A percentile compares a stretch with the other conserved stretches of the same genome.
These are phyloP conservation scores for Carex parvula DNA, from an alignment of 176 grass and related monocot species.

Conservation along the genomic window DNA sequence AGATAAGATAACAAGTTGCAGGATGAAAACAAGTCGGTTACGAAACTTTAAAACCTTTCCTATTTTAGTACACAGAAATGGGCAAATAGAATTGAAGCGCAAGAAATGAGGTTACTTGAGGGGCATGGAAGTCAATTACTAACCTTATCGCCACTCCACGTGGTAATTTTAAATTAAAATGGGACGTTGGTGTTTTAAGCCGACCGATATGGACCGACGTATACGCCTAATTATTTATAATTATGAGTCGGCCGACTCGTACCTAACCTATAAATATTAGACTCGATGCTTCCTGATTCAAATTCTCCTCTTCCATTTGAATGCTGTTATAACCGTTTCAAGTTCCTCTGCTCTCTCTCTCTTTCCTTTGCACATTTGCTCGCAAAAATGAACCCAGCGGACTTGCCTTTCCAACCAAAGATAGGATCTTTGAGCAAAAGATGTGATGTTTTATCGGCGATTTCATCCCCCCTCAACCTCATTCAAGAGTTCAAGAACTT, in stretches of 20 bases:
- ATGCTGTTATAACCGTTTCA: slow-evolving; percentile 4
- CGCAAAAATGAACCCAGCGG: background rate
- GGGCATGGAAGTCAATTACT: slow-evolving; percentile 21
- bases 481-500: slow-evolving; percentile 34
- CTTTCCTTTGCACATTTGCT: background rate
- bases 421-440: background rate
- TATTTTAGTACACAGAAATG: slow-evolving; percentile 1
- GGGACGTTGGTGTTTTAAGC: background rate
- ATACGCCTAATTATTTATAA: background rate
- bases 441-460: background rate
- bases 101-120: slow-evolving; percentile 28
- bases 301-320: slow-evolving; percentile 28
- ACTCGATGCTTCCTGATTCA: background rate
- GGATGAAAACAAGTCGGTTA: background rate
- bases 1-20: background rate
- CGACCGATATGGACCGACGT: slow-evolving; percentile 22
- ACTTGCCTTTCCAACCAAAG: background rate
- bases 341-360: background rate
- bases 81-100: background rate
- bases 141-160: background rate
- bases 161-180: background rate
- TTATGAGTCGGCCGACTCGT: slow-evolving; percentile 14
- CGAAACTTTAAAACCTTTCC: background rate
- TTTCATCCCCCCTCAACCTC: slow-evolving; percentile 16
- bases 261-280: slow-evolving; percentile 25